These are phyloP conservation scores for Anacardium occidentale DNA, from an alignment of 345 rosid species.

Conservation along the genomic window DNA sequence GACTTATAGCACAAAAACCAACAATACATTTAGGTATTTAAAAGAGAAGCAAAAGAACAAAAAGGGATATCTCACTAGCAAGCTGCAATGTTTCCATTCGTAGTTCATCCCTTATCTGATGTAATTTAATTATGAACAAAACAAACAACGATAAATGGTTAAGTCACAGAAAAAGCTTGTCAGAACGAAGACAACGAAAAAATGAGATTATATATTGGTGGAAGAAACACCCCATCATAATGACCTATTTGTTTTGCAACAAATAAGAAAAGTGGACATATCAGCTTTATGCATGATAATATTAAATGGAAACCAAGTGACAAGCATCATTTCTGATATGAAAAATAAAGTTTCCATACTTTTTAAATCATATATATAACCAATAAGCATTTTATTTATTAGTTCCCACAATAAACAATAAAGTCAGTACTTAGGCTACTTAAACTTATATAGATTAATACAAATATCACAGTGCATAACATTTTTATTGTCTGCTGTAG, in stretches of 20 bases:
- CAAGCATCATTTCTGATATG: background rate
- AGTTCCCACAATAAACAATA: background rate
- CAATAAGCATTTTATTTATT: background rate
- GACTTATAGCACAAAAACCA: background rate
- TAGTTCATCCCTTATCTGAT: slow-evolving; percentile 86
- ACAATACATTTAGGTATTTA: background rate
- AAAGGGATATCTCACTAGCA: slow-evolving; percentile 58
- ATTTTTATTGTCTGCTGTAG: background rate
- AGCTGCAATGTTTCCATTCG: slow-evolving; percentile 86
- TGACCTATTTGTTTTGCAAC: background rate
- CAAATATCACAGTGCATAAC: background rate
- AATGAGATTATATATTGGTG: background rate
- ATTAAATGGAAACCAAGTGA: background rate
- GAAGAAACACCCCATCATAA: background rate
- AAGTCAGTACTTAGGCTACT: too few species aligned
- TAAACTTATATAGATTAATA: too few species aligned
- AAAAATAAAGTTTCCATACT: too few species aligned
- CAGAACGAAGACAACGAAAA: background rate
- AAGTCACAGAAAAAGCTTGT: background rate
- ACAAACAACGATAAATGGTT: background rate
- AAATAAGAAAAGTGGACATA: background rate
- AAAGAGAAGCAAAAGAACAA: background rate
- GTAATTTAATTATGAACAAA: slow-evolving; percentile 15
- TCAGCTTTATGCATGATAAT: background rate
- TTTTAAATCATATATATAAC: background rate